Conservation (phyloP, 805 yeast genomes). For the Candida nonsorbophila region DNA sequence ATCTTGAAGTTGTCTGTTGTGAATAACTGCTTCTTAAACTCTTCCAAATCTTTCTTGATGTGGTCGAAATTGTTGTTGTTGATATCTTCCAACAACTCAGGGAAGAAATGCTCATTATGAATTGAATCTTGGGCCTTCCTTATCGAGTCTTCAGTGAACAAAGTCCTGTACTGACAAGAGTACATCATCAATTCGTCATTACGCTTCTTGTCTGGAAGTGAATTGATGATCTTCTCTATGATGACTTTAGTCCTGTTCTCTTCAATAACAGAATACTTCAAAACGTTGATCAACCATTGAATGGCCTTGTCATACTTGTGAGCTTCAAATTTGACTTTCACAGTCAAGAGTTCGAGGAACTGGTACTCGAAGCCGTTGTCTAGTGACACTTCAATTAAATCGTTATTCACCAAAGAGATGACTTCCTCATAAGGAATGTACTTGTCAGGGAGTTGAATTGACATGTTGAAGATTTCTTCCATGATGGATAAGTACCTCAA, state of each 20-base stretch:
- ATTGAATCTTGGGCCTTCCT: constrained; percentile 62
- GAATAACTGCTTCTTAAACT: constrained; percentile 48
- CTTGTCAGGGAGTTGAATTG: constrained; percentile 55
- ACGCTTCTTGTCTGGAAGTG: constrained; percentile 59
- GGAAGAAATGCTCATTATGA: constrained; percentile 55
- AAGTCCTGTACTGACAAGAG: constrained; percentile 51
- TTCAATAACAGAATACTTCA: constrained; percentile 68
- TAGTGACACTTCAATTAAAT: constrained; percentile 57
- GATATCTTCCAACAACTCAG: constrained; percentile 38
- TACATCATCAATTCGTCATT: constrained; percentile 59
- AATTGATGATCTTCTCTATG: constrained; percentile 54
- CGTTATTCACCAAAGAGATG: constrained; percentile 66
- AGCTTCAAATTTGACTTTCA: constrained; percentile 56
- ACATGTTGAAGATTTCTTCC: constrained; percentile 65
- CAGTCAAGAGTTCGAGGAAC: constrained; percentile 60
- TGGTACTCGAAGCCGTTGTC: constrained; percentile 53
- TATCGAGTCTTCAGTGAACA: constrained; percentile 57
- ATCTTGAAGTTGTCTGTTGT: constrained; percentile 57
- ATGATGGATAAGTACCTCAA: constrained; percentile 62
- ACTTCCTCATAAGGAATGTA: constrained; percentile 68
- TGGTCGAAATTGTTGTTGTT: constrained; percentile 47
- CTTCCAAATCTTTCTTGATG: constrained; percentile 47
- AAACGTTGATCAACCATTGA: constrained; percentile 66
- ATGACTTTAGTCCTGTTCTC: constrained; percentile 63
- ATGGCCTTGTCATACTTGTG: constrained; percentile 64